Conservation (phyloP, 1,139 yeast species). For the Lodderomyces pseudojiufengensis region DNA sequence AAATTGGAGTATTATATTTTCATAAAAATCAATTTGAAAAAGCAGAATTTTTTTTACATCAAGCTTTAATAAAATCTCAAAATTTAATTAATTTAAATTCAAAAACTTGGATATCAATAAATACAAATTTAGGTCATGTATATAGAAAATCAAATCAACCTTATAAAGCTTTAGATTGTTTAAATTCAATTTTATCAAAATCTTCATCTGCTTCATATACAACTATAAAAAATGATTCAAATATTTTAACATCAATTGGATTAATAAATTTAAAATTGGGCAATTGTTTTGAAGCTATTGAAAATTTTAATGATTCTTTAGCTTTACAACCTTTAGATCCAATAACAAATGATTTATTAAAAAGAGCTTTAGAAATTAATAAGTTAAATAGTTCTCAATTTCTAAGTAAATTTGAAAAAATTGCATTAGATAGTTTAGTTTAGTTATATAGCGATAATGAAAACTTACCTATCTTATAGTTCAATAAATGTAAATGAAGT, state of each 20-base stretch:
- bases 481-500: no score
- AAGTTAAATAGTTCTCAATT: no score
- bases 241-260: constrained; percentile 80
- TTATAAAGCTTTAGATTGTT: constrained; percentile 68
- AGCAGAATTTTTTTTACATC: constrained; percentile 70
- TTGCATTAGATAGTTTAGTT: no score
- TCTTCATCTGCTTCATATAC: no score
- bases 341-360: constrained; percentile 75
- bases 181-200: constrained; percentile 58
- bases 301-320: constrained; percentile 74
- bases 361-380: constrained; percentile 53
- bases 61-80: constrained; percentile 66
- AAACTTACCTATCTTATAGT: no score
- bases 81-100: constrained; percentile 71
- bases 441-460: no score
- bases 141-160: constrained; percentile 65
- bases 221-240: constrained; percentile 53
- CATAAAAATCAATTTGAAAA: constrained; percentile 64
- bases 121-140: constrained; percentile 88
- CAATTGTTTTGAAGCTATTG: constrained; percentile 63
- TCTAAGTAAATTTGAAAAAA: no score
- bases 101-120: constrained; percentile 82
- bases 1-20: constrained; percentile 84
- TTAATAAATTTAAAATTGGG: constrained; percentile 73
- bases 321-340: constrained; percentile 80